Evolutionary conservation across 352 stramenopile genomes (phyloP).

Genomic region (Phytophthora idaei): DNA sequence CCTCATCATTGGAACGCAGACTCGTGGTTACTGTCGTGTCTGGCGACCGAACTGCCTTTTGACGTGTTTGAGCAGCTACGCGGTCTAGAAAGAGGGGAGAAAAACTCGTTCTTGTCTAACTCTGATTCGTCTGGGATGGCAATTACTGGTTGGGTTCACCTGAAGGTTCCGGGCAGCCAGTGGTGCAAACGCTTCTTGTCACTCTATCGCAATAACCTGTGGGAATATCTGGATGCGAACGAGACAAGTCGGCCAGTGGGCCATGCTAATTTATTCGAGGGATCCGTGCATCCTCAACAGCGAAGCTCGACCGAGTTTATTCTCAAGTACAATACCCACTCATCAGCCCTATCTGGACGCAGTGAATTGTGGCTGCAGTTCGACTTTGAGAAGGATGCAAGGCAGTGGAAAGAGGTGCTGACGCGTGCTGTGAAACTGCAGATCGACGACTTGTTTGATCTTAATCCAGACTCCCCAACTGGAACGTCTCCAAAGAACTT

Average conservation of each 20-base stretch:
- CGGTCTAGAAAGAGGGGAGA: conserved; percentile 32
- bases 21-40: conserved; percentile 70
- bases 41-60: conserved; percentile 64
- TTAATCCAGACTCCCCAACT: conserved; percentile 52
- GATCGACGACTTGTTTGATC: conserved; percentile 73
- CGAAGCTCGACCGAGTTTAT: conserved; percentile 57
- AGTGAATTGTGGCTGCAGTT: conserved; percentile 75
- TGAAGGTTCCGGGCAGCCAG: conserved; percentile 67
- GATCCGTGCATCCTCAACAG: conserved; percentile 58
- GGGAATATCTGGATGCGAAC: conserved; percentile 76
- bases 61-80: conserved; percentile 66
- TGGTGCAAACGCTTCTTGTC: conserved; percentile 77
- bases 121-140: conserved; percentile 28
- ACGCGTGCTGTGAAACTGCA: conserved; percentile 40
- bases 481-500: conserved; percentile 48
- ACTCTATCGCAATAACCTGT: conserved; percentile 75
- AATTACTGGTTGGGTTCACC: conserved; percentile 53
- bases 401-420: conserved; percentile 1
- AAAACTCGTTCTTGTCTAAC: conserved; percentile 20
- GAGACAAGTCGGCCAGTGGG: conserved; percentile 66
- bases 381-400: conserved; percentile 48
- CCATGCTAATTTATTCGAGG: conserved; percentile 79
- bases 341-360: conserved; percentile 47
- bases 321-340: conserved; percentile 63
- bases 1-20: conserved; percentile 57